Conservation (phyloP, 192 early-diverging fungal species). For the Coemansia sp. region DNA sequence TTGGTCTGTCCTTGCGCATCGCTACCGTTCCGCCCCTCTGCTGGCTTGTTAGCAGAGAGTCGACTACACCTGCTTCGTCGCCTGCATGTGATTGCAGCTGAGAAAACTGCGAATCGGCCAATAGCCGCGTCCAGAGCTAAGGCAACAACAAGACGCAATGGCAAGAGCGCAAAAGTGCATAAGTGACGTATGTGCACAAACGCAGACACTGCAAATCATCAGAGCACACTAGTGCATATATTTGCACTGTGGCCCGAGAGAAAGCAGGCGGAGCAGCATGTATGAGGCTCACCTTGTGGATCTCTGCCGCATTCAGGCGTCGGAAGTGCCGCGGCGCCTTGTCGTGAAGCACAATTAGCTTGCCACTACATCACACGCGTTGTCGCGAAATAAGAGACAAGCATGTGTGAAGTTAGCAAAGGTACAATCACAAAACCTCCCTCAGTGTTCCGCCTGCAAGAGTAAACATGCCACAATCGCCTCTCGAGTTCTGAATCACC, state of each 20-base stretch:
- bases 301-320: conserved; percentile 59
- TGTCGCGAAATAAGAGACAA: conserved; percentile 15
- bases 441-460: neutral
- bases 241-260: neutral
- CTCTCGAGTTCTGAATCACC: neutral
- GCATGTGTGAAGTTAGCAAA: neutral
- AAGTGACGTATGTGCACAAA: neutral
- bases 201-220: neutral
- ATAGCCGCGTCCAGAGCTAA: conserved; percentile 48
- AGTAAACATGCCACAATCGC: neutral
- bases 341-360: conserved; percentile 78
- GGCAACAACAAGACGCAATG: neutral
- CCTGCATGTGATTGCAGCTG: conserved; percentile 1
- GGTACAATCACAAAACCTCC: neutral
- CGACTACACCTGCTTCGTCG: neutral
- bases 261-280: neutral
- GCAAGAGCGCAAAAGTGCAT: neutral
- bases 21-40: conserved; percentile 12
- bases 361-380: conserved; percentile 50
- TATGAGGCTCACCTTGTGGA: conserved; percentile 56
- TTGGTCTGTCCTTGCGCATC: conserved; percentile 59
- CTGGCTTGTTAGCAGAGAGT: conserved; percentile 27
- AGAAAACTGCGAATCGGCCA: conserved; percentile 33
- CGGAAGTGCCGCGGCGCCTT: conserved; percentile 76
- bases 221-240: neutral